Percentiles rank a stretch among this genome's conserved stretches.
phyloP scores from a whole-genome alignment of 2,329 filamentous ascomycete genomes.

The Trichoderma harzianum region DNA sequence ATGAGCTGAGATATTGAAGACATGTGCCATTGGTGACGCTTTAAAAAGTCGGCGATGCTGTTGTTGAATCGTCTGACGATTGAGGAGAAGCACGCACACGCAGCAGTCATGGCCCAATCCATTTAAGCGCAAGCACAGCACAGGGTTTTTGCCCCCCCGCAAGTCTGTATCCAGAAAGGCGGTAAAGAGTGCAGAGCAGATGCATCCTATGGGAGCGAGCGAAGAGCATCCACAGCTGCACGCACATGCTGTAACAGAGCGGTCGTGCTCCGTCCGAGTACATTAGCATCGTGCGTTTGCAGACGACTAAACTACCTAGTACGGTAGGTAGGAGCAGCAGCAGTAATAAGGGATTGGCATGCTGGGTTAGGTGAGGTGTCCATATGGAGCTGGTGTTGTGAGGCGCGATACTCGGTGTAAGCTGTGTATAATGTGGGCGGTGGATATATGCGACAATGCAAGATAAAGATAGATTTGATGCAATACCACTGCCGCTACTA shows the following conservation, averaged over 20 bases:
- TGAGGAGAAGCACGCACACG: slow-evolving; percentile 9
- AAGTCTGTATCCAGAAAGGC: slow-evolving; percentile 15
- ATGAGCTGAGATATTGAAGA: background rate
- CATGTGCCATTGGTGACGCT: background rate
- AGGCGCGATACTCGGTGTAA: background rate
- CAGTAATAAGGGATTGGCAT: background rate
- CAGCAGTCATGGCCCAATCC: slow-evolving; percentile 10
- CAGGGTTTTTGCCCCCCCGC: slow-evolving; percentile 12
- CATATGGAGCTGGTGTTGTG: background rate
- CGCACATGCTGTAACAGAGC: background rate
- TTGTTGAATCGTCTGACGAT: slow-evolving; percentile 2
- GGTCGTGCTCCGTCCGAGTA: background rate
- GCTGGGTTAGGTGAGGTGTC: background rate
- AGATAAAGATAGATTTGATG: background rate
- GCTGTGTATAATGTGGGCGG: background rate
- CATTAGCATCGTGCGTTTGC: background rate
- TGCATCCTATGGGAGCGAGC: background rate
- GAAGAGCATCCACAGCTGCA: background rate
- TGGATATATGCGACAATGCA: background rate
- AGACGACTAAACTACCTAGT: background rate
- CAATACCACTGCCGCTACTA: too few species aligned
- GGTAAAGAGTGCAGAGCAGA: slow-evolving; percentile 8
- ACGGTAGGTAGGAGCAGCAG: background rate
- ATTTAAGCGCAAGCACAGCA: background rate
- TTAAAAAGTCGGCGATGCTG: background rate